Evolutionary conservation across 805 yeast genomes (phyloP), one percentile per base, ranked within the genome.

Genomic region (Debaryomyces tyrocola): DNA sequence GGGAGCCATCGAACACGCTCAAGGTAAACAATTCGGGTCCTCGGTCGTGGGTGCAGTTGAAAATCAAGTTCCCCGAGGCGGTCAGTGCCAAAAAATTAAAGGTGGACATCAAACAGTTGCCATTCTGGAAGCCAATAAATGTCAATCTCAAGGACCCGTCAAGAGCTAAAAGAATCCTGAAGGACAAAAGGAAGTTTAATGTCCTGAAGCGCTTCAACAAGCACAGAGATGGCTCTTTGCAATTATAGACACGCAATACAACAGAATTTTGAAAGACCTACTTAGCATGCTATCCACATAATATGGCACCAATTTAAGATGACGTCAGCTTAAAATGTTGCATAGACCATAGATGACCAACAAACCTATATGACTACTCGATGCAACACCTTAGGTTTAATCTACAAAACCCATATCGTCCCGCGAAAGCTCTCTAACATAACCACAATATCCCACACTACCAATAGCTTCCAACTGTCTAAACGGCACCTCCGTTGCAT

Each of bases 1-100:
- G 57, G 36, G 72, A 67, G 41, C 60, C 68, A 9, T 58, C 60
- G 10, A 63, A 53, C 43, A 54, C 66, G 5, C 46, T 62, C 20
- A 60, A 61, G 38, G 64, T 63, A n/a, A 59, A 61, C 36, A 45
- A 55, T 3, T 51, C 56, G 6, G 63, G 62, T 1, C 46, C 44
- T 3, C 57, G 58, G 43, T 58, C 62, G 18, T 62, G 66, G 66
- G 66, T 61, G 6, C 60, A 57, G 31, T 37, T 62, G 11, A 59
- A 56, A 33, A 50, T 62, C 37, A 57, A 52, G 37, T 37, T 62
- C 37, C 57, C 58, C 4, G 24, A 33, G 11, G 12, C 37, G 5
- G 7, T 28, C 3, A 33, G 34, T 7, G 21, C 20, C n/a, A 43
- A 33, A 46, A 60, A 58, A 36, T 44, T 63, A n/a, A 60, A 59